phyloP scores from a whole-genome alignment of 75 land plant genomes.

The Sequoiadendron giganteum region DNA sequence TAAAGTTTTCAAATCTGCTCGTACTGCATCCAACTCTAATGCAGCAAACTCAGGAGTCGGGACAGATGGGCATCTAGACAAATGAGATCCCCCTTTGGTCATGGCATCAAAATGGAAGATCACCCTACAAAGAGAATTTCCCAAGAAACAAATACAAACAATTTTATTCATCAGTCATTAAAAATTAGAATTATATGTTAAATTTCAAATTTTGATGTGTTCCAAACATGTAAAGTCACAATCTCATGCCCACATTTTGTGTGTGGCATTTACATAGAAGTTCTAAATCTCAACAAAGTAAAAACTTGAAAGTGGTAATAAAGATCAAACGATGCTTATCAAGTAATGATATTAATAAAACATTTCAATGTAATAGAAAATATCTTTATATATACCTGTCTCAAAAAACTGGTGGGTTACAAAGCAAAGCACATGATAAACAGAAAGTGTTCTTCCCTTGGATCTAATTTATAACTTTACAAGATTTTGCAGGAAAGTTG shows the following conservation, averaged over 20 bases:
- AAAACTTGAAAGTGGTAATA: not conserved
- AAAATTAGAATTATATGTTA: not conserved
- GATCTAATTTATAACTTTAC: not conserved
- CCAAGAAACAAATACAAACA: not conserved
- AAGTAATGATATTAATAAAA: not conserved
- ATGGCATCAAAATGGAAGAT: not conserved
- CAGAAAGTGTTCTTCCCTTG: not conserved
- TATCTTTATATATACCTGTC: not conserved
- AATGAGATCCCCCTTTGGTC: not conserved
- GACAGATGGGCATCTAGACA: too few species aligned
- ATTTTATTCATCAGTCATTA: not conserved
- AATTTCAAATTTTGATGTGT: not conserved
- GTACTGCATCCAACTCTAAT: not conserved
- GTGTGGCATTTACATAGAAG: not conserved
- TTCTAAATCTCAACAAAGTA: not conserved
- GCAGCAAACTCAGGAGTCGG: not conserved
- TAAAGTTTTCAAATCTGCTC: not conserved
- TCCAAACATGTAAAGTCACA: not conserved
- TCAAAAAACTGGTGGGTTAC: not conserved
- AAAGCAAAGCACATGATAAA: not conserved
- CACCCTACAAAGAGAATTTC: not conserved
- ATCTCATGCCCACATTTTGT: not conserved
- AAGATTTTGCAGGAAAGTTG: not conserved
- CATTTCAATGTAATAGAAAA: not conserved
- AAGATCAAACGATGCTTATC: not conserved